Base-by-base conservation (phyloP, 768 basidiomycete genomes). In the Psilocybe subaeruginosa region DNA sequence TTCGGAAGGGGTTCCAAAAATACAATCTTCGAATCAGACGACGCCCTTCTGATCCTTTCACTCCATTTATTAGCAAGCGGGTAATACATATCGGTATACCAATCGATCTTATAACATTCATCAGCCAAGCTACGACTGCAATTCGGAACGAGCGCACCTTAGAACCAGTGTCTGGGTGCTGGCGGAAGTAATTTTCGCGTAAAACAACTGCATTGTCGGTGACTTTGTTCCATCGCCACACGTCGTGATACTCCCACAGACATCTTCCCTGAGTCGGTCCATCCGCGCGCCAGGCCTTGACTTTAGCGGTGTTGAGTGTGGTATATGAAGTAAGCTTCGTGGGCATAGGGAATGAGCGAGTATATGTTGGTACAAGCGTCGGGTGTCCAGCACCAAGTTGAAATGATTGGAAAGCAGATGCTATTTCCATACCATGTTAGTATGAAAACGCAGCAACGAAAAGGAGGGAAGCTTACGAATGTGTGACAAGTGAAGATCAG, bases 1-100 rank as follows among this genome's bases (percentile, higher is more conserved):
- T 99, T 99, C 6, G 97, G 97, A 64, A 99, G 91, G 16, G 90
- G 84, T 66, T 97, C 97, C 0, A 89, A 81, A 64, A 97, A 92
- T 0, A 90, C 73, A 56, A 91, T 75, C 67, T 89, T 90, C 4
- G 85, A 80, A 3, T 74, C 75, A 1, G 82, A 75, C 4, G 81
- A 75, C 8, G 78, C 76, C 17, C 69, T 69, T 37, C 83, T 80
- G 9, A 93, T 83, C 30, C 85, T 76, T 47, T 82, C 77, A 11
- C 84, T 82, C 90, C 94, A 95, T 45, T 78, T 77, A 58, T 81
- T 80, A 60, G 91, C 69, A 69, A 95, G 88, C 0, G 93, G 92
- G 71, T 82, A 93, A 74, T 92, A 96, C 64, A 86, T 92, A 71
- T 95, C 92, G 8, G 77, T 85, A 67, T 95, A 93, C 91, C 92